Base-by-base conservation (phyloP, 352 stramenopile species). In the Globisporangium paroecandrum region DNA sequence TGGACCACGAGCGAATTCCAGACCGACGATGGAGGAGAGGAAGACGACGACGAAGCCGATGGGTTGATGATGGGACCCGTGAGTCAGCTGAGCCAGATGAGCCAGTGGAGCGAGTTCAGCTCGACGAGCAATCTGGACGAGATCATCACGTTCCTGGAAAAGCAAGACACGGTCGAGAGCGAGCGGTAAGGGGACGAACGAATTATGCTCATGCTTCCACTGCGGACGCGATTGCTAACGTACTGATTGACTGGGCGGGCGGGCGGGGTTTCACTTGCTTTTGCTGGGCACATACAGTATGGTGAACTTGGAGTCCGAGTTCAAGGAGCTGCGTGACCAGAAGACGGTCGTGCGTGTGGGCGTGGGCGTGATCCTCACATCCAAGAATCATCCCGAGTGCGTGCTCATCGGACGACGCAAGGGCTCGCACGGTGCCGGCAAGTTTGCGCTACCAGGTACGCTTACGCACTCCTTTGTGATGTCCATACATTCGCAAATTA, bases 141-240 rank as follows among this genome's bases (percentile, higher is more conserved):
- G 57, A 93, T 95, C 69, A 90, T 95, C 68, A 91, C 72, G 62
- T 95, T 93, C 62, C 69, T 95, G 3, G 87, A 95, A 62, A 85
- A 86, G 60, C 85, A 95, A 41, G 87, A 93, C 69, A 76, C 77
- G 24, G 76, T 82, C 3, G 85, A 93, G 53, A 81, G 62, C 34
- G 78, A 85, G 51, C 78, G 87, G 83, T 91, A 68, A 46, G 64
- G 5, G 9, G 6, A 22, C 7, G 27, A 32, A 32, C 47, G 20
- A 4, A 12, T 20, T 47, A 12, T 62, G 13, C 4, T 13, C 15
- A 47, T 47, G 15, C 15, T n/a, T 47, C 41, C 41, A 47, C 15
- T 47, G 4, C 41, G 41, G 13, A 47, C 13, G 10, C 4, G 10
- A n/a, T 47, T n/a, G 15, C 2, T 20, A 47, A 47, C 7, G 13